Evolutionary conservation across 768 basidiomycete species (phyloP).

Genomic region (Rhodotorula taiwanensis): DNA sequence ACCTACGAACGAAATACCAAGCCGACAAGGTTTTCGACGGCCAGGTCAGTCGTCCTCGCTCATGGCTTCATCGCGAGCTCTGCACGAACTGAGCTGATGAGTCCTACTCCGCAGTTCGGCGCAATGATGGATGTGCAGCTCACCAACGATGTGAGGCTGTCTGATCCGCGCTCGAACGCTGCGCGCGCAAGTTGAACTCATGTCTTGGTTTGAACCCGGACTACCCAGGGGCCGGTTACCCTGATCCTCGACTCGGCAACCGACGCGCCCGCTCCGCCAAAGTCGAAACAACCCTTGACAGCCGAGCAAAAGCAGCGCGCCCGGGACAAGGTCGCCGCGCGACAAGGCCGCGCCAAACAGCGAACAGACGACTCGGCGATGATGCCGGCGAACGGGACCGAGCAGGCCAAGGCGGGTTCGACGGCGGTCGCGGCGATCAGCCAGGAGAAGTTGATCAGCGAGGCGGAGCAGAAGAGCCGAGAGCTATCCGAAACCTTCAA

Average conservation of each 20-base stretch:
- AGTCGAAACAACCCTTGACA: neutral
- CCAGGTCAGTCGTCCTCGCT: constrained; percentile 7
- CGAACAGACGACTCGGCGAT: constrained; percentile 49
- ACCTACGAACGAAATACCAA: constrained; percentile 24
- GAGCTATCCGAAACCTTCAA: constrained; percentile 29
- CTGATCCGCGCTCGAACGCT: neutral
- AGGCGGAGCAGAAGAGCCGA: constrained; percentile 2
- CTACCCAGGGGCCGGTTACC: constrained; percentile 36
- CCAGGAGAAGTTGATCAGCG: neutral
- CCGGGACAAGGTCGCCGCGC: constrained; percentile 10
- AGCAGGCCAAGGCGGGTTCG: neutral
- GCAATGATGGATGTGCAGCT: constrained; percentile 39
- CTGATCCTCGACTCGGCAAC: constrained; percentile 35
- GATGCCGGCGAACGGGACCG: no score
- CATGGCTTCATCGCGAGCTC: neutral
- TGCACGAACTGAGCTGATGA: no score
- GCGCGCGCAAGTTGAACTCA: no score
- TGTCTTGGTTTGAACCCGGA: no score
- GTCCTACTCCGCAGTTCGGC: constrained; percentile 14
- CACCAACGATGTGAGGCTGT: constrained; percentile 32
- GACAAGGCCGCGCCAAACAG: neutral
- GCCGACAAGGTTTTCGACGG: constrained; percentile 30
- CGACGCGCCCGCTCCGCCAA: constrained; percentile 14
- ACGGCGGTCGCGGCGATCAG: neutral
- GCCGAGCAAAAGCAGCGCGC: constrained; percentile 25